phyloP scores from a whole-genome alignment of 768 basidiomycete species.

The Auricularia sp. region DNA sequence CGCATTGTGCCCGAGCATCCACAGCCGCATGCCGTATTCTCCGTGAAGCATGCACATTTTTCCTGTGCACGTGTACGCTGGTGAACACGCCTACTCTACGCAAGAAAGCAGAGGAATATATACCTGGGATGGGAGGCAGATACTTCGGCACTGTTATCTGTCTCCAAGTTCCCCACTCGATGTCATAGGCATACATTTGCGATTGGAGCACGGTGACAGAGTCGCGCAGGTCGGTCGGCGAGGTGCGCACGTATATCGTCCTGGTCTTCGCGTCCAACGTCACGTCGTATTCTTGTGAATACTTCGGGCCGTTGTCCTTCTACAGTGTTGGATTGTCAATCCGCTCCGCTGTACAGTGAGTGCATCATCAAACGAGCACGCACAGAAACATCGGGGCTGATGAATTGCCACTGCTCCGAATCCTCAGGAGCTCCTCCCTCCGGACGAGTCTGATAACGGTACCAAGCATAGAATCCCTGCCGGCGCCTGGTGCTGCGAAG shows the following conservation, averaged over 20 bases:
- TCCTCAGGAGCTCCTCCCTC: neutral
- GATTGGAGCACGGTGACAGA: neutral
- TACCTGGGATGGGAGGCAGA: neutral
- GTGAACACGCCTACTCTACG: neutral
- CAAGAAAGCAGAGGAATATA: neutral
- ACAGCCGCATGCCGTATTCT: neutral
- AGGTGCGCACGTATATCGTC: neutral
- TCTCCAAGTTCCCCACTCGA: neutral
- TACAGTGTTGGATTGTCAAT: neutral
- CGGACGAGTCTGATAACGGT: neutral
- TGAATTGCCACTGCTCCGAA: neutral
- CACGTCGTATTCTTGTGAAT: neutral
- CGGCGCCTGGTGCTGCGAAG: neutral
- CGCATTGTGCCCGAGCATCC: neutral
- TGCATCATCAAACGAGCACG: neutral
- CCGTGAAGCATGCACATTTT: neutral
- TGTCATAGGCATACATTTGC: neutral
- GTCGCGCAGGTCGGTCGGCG: neutral
- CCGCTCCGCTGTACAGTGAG: no score
- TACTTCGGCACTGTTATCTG: neutral
- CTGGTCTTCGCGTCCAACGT: neutral
- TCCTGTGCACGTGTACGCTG: neutral
- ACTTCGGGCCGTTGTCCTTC: neutral
- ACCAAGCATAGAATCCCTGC: neutral
- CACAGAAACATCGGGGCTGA: neutral